Conservation (phyloP, 352 stramenopile species). For the Lagenidium giganteum region DNA sequence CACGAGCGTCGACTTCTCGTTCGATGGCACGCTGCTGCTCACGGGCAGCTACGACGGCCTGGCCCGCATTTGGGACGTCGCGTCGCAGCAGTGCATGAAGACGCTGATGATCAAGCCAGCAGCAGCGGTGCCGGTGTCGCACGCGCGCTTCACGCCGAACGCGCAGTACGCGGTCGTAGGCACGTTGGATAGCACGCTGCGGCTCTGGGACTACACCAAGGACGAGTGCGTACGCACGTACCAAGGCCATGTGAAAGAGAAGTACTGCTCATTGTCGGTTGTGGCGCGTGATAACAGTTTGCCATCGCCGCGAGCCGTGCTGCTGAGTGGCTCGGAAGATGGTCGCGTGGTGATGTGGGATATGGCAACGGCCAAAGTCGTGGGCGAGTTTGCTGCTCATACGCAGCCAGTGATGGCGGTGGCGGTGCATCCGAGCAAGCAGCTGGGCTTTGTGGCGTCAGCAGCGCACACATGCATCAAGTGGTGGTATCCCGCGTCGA, state of each 20-base stretch:
- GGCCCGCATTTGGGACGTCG: constrained; percentile 96
- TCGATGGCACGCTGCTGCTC: constrained; percentile 92
- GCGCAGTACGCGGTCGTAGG: constrained; percentile 90
- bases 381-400: no score
- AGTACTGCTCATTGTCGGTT: no score
- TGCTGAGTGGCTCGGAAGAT: constrained; percentile 92
- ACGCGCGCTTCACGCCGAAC: constrained; percentile 92
- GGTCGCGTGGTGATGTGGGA: constrained; percentile 91
- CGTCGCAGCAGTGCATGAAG: constrained; percentile 93
- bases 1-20: constrained; percentile 92
- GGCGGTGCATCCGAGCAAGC: constrained; percentile 58
- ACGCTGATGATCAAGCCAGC: constrained; percentile 81
- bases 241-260: constrained; percentile 68
- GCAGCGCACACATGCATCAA: no score
- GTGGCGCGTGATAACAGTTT: no score
- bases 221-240: constrained; percentile 64
- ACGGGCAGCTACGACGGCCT: constrained; percentile 74
- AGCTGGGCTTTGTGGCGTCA: no score
- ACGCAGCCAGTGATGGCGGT: constrained; percentile 88
- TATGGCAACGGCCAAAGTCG: constrained; percentile 70
- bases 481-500: no score
- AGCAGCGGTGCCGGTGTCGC: constrained; percentile 58
- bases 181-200: constrained; percentile 88
- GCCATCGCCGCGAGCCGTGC: constrained; percentile 43
- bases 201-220: constrained; percentile 87